Evolutionary conservation across 129 eudicot species (phyloP).

Genomic region (Lactuca saligna): DNA sequence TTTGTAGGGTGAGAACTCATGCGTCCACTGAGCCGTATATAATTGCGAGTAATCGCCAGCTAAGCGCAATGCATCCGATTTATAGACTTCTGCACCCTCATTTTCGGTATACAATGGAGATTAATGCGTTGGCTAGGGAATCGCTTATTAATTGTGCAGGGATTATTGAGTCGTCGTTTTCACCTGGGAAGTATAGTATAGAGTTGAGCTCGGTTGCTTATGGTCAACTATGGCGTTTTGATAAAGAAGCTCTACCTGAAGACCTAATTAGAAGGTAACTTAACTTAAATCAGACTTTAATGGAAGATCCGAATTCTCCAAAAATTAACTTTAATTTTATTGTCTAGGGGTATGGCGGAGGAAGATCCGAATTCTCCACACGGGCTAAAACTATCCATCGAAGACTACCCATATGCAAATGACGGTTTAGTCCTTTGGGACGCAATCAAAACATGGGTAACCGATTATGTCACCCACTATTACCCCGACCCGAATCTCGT

Average conservation of each 20-base stretch:
- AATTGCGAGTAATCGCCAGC: slow-evolving; percentile 41
- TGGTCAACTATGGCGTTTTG: slow-evolving; percentile 40
- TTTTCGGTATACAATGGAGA: slow-evolving; percentile 38
- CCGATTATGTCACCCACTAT: slow-evolving; percentile 22
- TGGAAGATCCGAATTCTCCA: neutral
- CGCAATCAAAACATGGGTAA: slow-evolving; percentile 36
- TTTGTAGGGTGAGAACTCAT: slow-evolving; percentile 43
- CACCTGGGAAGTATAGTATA: slow-evolving; percentile 32
- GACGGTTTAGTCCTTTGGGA: slow-evolving; percentile 39
- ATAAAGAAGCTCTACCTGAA: slow-evolving; percentile 36
- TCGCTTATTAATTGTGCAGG: slow-evolving; percentile 33
- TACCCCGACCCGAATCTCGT: slow-evolving; percentile 11
- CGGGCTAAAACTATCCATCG: slow-evolving; percentile 29
- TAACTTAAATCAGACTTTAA: too few species aligned
- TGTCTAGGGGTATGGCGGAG: slow-evolving; percentile 45
- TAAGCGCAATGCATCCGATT: slow-evolving; percentile 42
- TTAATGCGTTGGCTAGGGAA: slow-evolving; percentile 36
- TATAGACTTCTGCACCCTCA: slow-evolving; percentile 39
- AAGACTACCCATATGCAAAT: slow-evolving; percentile 46
- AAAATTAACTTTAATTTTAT: neutral
- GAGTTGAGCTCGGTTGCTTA: slow-evolving; percentile 37
- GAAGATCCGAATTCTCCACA: slow-evolving; percentile 30
- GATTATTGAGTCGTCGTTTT: slow-evolving; percentile 33
- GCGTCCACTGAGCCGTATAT: slow-evolving; percentile 42
- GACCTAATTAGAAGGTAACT: slow-evolving; percentile 45